These are phyloP conservation scores for Epichloe baconii DNA, from an alignment of 2,329 filamentous ascomycete species.

Conservation along the genomic window DNA sequence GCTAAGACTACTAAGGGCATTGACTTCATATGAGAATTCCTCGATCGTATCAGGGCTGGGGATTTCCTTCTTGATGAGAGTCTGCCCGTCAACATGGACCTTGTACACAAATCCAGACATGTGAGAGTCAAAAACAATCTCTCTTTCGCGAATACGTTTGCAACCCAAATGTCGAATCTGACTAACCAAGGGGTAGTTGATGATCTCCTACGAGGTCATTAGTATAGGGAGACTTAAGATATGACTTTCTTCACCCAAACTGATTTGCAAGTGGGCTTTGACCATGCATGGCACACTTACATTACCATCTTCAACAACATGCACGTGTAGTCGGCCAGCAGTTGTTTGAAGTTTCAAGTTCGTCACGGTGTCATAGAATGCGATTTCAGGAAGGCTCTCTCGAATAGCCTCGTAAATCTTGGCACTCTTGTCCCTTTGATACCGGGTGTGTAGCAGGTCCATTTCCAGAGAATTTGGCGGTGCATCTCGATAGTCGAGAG, in stretches of 20 bases:
- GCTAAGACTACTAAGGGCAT: conserved; percentile 70
- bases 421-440: conserved; percentile 82
- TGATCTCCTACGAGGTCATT: conserved; percentile 52
- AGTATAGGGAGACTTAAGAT: background rate
- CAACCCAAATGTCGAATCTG: conserved; percentile 63
- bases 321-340: conserved; percentile 79
- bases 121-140: conserved; percentile 78
- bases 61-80: conserved; percentile 95
- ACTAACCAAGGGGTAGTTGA: conserved; percentile 63
- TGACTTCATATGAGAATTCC: conserved; percentile 95
- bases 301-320: conserved; percentile 93
- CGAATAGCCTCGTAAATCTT: conserved; percentile 92
- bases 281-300: conserved; percentile 25
- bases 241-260: background rate
- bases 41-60: conserved; percentile 90
- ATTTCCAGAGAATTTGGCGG: conserved; percentile 72
- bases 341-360: conserved; percentile 88
- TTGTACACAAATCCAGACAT: conserved; percentile 97
- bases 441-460: conserved; percentile 64
- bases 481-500: conserved; percentile 78
- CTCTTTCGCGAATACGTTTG: conserved; percentile 53
- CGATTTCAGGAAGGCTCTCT: conserved; percentile 81
- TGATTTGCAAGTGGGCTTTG: background rate
- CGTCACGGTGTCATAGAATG: conserved; percentile 92
- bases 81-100: conserved; percentile 53